phyloP scores from a whole-genome alignment of 768 basidiomycete genomes.

The Rossbeevera mucosa region DNA sequence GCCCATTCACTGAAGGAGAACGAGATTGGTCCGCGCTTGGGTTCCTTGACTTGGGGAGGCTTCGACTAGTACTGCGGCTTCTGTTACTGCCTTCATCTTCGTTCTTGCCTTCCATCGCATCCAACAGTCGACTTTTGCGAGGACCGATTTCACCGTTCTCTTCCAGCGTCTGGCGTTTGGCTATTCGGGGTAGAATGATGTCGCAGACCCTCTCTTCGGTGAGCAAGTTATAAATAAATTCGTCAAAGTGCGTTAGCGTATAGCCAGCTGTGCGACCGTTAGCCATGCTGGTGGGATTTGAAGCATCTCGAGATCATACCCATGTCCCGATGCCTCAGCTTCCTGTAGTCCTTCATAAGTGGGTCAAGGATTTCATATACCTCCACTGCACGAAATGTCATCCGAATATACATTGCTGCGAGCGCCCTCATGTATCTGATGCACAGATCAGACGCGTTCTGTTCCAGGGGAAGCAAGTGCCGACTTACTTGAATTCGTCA shows the following conservation, averaged over 20 bases:
- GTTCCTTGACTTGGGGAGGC: conserved; percentile 23
- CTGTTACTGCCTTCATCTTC: conserved; percentile 44
- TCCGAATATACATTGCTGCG: conserved; percentile 89
- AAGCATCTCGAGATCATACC: conserved; percentile 43
- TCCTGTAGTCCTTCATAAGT: conserved; percentile 88
- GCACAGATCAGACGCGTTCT: background rate
- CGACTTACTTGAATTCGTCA: conserved; percentile 95
- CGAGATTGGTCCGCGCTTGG: conserved; percentile 21
- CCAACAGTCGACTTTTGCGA: conserved; percentile 79
- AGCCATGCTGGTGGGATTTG: background rate
- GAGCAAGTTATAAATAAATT: conserved; percentile 81
- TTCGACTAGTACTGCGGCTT: conserved; percentile 34
- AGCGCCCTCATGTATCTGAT: conserved; percentile 88
- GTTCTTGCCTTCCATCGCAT: conserved; percentile 76
- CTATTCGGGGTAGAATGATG: conserved; percentile 87
- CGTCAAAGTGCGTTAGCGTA: conserved; percentile 82
- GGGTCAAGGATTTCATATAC: conserved; percentile 94
- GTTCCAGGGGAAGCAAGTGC: background rate
- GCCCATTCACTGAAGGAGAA: conserved; percentile 43
- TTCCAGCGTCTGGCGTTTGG: conserved; percentile 82
- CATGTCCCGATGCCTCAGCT: conserved; percentile 76
- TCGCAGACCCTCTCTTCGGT: conserved; percentile 93
- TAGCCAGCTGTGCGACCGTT: conserved; percentile 65
- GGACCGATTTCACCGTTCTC: conserved; percentile 88
- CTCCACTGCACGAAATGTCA: conserved; percentile 88